A percentile compares a stretch with the other conserved stretches of the same genome.
phyloP scores from a whole-genome alignment of 2,329 filamentous ascomycete species.

The Dothideomycetidae sp. region DNA sequence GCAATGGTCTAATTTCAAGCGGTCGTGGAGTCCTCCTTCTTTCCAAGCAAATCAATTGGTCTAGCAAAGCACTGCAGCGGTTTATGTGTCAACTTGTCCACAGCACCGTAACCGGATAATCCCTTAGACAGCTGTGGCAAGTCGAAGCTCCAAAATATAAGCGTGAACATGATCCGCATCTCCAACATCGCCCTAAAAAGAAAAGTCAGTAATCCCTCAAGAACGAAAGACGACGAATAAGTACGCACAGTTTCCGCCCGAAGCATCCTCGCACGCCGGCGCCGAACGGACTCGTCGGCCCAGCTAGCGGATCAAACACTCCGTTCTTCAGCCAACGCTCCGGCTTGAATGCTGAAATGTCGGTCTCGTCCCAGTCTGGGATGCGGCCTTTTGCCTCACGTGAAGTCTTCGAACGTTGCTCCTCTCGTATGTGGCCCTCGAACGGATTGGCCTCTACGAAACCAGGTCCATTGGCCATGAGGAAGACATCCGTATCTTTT shows the following conservation, averaged over 20 bases:
- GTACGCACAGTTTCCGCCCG: neutral
- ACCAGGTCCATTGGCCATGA: slow-evolving; percentile 17
- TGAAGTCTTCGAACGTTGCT: slow-evolving; percentile 19
- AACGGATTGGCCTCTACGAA: slow-evolving; percentile 8
- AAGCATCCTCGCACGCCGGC: slow-evolving; percentile 20
- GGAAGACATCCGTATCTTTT: slow-evolving; percentile 24
- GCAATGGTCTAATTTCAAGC: too few species aligned
- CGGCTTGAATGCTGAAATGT: slow-evolving; percentile 25
- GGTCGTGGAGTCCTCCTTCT: slow-evolving; percentile 6
- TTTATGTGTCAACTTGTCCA: slow-evolving; percentile 19
- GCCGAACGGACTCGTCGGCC: slow-evolving; percentile 25
- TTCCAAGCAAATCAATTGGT: slow-evolving; percentile 1
- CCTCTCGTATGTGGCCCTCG: slow-evolving; percentile 18
- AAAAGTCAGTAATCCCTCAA: neutral
- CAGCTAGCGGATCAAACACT: slow-evolving; percentile 23
- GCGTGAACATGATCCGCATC: slow-evolving; percentile 16
- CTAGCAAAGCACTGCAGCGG: slow-evolving; percentile 19
- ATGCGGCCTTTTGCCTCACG: slow-evolving; percentile 17
- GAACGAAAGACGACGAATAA: neutral
- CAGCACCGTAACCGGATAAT: slow-evolving; percentile 15
- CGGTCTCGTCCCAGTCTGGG: slow-evolving; percentile 16
- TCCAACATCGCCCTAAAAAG: slow-evolving; percentile 18
- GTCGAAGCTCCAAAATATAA: slow-evolving; percentile 22
- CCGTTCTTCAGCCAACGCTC: slow-evolving; percentile 27
- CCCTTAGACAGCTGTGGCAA: slow-evolving; percentile 14